Conservation (phyloP, 176 grass and related monocot species). For the Aegilops longissima region DNA sequence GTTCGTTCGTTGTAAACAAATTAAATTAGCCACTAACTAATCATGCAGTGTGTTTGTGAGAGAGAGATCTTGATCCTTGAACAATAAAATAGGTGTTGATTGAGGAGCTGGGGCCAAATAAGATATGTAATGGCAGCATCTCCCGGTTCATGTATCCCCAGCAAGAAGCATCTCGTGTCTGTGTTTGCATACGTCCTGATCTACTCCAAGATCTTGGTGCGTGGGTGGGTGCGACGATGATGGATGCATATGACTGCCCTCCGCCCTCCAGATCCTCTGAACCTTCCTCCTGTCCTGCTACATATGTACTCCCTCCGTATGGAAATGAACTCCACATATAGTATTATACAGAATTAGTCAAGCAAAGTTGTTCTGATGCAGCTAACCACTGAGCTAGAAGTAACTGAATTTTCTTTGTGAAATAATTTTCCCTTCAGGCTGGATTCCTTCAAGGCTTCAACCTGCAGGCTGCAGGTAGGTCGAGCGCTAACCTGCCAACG, state of each 20-base stretch:
- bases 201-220: conserved; percentile 24
- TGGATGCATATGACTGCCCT: not conserved
- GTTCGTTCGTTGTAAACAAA: not conserved
- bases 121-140: conserved; percentile 43
- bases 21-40: not conserved
- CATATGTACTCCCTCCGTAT: not conserved
- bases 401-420: not conserved
- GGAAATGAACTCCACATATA: not conserved
- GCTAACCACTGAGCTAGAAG: not conserved
- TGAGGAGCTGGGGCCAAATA: conserved; percentile 9
- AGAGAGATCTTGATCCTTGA: conserved; percentile 36
- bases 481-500: conserved; percentile 24
- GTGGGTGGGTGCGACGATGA: conserved; percentile 9
- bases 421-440: not conserved
- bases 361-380: not conserved
- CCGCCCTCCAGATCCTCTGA: conserved; percentile 29
- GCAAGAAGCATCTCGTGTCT: conserved; percentile 54
- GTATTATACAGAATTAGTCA: not conserved
- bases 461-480: conserved; percentile 21
- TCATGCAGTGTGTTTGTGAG: not conserved
- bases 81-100: conserved; percentile 27
- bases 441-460: not conserved
- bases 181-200: conserved; percentile 28
- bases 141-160: conserved; percentile 37
- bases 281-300: conserved; percentile 30